phyloP scores from a whole-genome alignment of 495 filamentous ascomycete genomes.

The Podospora australis region DNA sequence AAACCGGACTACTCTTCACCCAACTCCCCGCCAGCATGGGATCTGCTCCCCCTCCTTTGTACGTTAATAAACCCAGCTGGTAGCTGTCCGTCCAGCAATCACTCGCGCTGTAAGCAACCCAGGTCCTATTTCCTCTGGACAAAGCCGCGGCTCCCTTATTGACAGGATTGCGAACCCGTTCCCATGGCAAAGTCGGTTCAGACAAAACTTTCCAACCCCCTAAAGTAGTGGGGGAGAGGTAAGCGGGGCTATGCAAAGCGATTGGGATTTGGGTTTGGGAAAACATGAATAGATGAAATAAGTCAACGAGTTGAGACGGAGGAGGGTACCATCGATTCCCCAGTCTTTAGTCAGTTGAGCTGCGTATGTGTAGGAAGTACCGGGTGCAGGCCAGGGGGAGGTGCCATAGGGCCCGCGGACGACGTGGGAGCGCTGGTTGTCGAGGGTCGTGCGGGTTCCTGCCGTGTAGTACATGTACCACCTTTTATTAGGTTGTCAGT shows the following conservation, averaged over 20 bases:
- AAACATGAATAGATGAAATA: constrained; percentile 46
- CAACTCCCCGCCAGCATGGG: constrained; percentile 33
- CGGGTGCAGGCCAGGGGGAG: constrained; percentile 39
- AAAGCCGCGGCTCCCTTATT: constrained; percentile 49
- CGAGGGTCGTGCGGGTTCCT: constrained; percentile 15
- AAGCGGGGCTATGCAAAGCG: constrained; percentile 40
- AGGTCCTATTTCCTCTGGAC: constrained; percentile 37
- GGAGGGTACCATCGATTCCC: constrained; percentile 44
- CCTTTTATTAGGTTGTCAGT: too few species aligned
- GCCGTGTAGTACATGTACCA: constrained; percentile 40
- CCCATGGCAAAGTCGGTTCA: constrained; percentile 38
- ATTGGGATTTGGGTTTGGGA: constrained; percentile 34
- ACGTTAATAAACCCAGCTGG: constrained; percentile 42
- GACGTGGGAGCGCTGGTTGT: constrained; percentile 35
- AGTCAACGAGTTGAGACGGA: constrained; percentile 27
- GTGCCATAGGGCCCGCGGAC: constrained; percentile 31
- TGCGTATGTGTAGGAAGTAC: constrained; percentile 29
- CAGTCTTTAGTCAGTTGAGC: constrained; percentile 33
- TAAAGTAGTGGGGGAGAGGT: constrained; percentile 22
- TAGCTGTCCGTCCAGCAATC: constrained; percentile 41
- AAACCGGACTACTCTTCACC: constrained; percentile 29
- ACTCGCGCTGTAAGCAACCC: constrained; percentile 41
- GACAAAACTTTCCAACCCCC: constrained; percentile 31
- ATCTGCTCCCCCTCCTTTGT: constrained; percentile 33
- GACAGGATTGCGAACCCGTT: constrained; percentile 41